Base-by-base conservation (phyloP, 1,284 basidiomycete genomes). In the Thelephora terrestris region DNA sequence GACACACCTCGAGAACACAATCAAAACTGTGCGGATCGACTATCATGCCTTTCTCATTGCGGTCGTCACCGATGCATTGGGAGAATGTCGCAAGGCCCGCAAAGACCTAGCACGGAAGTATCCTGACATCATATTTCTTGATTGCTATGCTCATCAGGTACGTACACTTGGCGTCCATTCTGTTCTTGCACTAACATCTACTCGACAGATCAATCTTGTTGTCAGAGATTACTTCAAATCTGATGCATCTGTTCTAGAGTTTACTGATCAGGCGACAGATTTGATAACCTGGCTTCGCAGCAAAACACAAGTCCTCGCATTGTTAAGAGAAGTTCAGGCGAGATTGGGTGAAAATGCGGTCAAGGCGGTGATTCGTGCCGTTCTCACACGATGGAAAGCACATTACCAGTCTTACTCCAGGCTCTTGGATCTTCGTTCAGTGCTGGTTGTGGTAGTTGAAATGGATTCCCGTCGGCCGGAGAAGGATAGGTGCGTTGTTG, bases 101-200 rank as follows among this genome's bases (percentile, higher is more conserved):
- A 24, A 50, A 12, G 20, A 56, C 12, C 47, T 69, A 32, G 43
- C 21, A 2, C 3, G 36, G 14, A 52, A 62, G 38, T 50, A 52
- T 43, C 64, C 63, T 5, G 45, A 48, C 4, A 24, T 70, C 4
- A 52, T 69, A 21, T 50, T 55, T 0, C 56, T 58, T 18, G 66
- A 71, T 54, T 70, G 67, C 49, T 70, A 60, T 55, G 58, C 64
- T 2, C 68, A 71, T 55, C 68, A 70, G 59, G 67, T 67, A 27
- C 9, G 25, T 27, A 27, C 25, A 4, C 5, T 27, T 27, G 4
- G 4, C 25, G 9, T 27, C 25, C 25, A 4, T 27, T 9, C 25
- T 5, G 5, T 27, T 9, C 25, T 27, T 5, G 4, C 25, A 27
- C 25, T 27, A 4, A 27, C 5, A 27, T 5, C 9, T 9, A 5